Percentiles rank a stretch among this genome's conserved stretches.
Evolutionary conservation across 2,329 filamentous ascomycete species (phyloP).

Genomic region (Phialophora verrucosa): DNA sequence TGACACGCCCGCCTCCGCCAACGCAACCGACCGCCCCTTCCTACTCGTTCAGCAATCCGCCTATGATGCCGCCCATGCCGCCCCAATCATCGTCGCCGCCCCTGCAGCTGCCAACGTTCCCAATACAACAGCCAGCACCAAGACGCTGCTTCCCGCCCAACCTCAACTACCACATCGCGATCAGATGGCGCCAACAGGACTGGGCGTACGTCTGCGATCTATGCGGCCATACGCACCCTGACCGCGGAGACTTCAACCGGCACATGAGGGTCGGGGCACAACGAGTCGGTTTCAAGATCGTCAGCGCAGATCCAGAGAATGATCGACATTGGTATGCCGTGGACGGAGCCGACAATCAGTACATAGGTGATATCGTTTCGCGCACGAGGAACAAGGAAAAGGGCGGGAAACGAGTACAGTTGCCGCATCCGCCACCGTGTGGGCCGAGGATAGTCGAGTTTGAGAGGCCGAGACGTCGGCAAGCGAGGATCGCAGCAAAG

Average conservation of each 20-base stretch:
- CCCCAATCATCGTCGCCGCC: background rate
- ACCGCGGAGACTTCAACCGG: background rate
- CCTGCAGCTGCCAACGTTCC: background rate
- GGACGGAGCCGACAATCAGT: background rate
- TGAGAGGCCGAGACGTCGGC: background rate
- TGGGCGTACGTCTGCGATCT: constrained; percentile 8
- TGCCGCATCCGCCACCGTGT: background rate
- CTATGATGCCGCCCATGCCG: background rate
- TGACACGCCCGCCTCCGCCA: background rate
- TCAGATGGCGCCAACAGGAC: background rate
- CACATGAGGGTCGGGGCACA: background rate
- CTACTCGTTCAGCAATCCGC: background rate
- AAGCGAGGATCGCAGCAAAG: background rate
- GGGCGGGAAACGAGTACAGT: background rate
- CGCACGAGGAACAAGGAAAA: background rate
- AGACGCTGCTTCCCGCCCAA: background rate
- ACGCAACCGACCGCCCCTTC: background rate
- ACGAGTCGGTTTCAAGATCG: background rate
- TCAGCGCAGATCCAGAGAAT: background rate
- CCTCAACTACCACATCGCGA: background rate
- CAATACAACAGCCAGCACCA: background rate
- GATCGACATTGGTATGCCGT: background rate
- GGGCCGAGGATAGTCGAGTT: background rate
- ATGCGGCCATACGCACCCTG: background rate
- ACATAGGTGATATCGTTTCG: background rate